phyloP scores from a whole-genome alignment of 2,329 filamentous ascomycete species.

The Penicillium sp. region DNA sequence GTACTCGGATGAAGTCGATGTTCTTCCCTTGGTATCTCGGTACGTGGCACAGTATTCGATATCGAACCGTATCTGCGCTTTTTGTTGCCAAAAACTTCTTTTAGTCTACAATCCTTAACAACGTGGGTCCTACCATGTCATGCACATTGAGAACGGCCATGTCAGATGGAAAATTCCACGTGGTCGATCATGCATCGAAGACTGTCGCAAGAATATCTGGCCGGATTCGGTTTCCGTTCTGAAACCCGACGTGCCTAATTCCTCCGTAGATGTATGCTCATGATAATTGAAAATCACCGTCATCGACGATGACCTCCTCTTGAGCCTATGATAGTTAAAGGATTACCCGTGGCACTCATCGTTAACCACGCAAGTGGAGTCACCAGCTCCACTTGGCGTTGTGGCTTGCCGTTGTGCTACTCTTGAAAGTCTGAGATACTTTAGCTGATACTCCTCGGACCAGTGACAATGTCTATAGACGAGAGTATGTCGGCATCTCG shows the following conservation, averaged over 20 bases:
- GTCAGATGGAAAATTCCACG: background rate
- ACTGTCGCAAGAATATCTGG: background rate
- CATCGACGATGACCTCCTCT: background rate
- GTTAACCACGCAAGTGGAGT: background rate
- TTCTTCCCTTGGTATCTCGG: background rate
- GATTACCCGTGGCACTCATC: background rate
- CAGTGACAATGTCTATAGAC: background rate
- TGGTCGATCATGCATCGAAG: background rate
- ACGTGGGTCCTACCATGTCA: background rate
- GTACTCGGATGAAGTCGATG: background rate
- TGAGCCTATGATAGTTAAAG: background rate
- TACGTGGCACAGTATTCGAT: background rate
- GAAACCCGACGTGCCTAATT: background rate
- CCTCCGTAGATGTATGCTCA: background rate
- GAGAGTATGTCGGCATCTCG: background rate
- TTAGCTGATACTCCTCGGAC: background rate
- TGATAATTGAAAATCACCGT: background rate
- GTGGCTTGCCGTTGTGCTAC: background rate
- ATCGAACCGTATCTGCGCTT: background rate
- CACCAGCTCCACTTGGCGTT: background rate
- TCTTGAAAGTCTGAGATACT: background rate
- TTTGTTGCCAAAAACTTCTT: background rate
- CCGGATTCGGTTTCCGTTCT: constrained; percentile 3
- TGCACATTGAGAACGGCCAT: background rate
- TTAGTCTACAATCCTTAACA: background rate